Evolutionary conservation across 371 early-diverging fungal genomes (phyloP).

Genomic region (Capillidium rhysosporum): DNA sequence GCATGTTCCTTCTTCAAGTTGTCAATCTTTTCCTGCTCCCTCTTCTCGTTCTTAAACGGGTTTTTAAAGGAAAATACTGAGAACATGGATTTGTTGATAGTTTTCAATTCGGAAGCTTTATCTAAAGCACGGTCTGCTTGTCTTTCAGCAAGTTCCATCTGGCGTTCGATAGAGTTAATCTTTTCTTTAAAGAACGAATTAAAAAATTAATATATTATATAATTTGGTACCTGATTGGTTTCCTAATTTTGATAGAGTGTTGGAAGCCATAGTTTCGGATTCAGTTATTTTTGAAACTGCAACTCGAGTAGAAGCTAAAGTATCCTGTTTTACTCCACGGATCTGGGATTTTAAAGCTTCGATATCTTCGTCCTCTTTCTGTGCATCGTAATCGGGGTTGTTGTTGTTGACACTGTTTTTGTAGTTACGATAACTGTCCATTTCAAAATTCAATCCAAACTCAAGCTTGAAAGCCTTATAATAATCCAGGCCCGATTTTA

Average conservation of each 20-base stretch:
- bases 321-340: constrained; percentile 38
- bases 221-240: constrained; percentile 27
- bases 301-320: constrained; percentile 35
- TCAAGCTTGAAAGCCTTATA: too few relatives aligned
- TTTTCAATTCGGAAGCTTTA: constrained; percentile 44
- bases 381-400: constrained; percentile 9
- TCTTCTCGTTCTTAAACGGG: constrained; percentile 23
- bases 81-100: constrained; percentile 52
- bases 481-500: too few relatives aligned
- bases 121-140: constrained; percentile 41
- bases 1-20: constrained; percentile 16
- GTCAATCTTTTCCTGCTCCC: constrained; percentile 22
- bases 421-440: constrained; percentile 5
- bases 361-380: constrained; percentile 32
- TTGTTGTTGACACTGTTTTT: background rate
- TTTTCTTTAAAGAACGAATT: constrained; percentile 19
- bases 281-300: constrained; percentile 37
- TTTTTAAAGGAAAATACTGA: constrained; percentile 27
- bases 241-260: constrained; percentile 35
- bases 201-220: background rate
- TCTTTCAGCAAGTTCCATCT: constrained; percentile 40
- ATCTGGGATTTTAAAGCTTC: constrained; percentile 35
- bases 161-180: constrained; percentile 38
- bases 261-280: constrained; percentile 28
- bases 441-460: background rate